phyloP scores from a whole-genome alignment of 2,329 filamentous ascomycete genomes.

The Sporothrix phasma region DNA sequence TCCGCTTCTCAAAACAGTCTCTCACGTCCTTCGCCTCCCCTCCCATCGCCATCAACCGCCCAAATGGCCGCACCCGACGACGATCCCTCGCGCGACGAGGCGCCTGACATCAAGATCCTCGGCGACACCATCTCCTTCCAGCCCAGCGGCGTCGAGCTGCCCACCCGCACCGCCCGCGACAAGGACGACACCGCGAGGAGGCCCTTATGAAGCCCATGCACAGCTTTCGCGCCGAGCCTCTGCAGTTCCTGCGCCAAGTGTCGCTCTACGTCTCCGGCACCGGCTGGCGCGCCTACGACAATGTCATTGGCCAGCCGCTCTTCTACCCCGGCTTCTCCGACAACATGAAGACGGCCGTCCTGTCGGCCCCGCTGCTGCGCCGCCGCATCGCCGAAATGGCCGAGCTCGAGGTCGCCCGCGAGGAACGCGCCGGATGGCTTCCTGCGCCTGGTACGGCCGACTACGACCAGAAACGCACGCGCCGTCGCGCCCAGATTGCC shows the following conservation, averaged over 20 bases:
- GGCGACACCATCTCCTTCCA: constrained; percentile 66
- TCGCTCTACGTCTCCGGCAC: constrained; percentile 86
- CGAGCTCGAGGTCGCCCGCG: constrained; percentile 60
- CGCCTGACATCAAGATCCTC: constrained; percentile 68
- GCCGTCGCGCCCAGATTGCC: constrained; percentile 56
- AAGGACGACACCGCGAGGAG: constrained; percentile 51
- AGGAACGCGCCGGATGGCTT: constrained; percentile 65
- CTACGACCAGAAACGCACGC: constrained; percentile 41
- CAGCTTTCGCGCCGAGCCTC: constrained; percentile 64
- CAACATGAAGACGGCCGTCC: constrained; percentile 70
- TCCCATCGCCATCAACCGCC: not conserved
- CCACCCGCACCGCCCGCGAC: constrained; percentile 24
- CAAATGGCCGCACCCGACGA: constrained; percentile 25
- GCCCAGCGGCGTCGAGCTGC: constrained; percentile 53
- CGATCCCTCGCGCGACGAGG: constrained; percentile 39
- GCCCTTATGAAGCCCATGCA: constrained; percentile 74
- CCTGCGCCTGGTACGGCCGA: constrained; percentile 29
- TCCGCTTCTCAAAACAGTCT: not conserved
- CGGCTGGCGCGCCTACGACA: constrained; percentile 91
- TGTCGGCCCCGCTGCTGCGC: constrained; percentile 66
- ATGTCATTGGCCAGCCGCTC: constrained; percentile 80
- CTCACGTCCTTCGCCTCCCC: not conserved
- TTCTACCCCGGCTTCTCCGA: constrained; percentile 91
- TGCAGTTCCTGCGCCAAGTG: constrained; percentile 83
- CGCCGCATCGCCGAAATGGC: constrained; percentile 68